Base-by-base conservation (phyloP, 495 filamentous ascomycete genomes). In the Geopyxis carbonaria region DNA sequence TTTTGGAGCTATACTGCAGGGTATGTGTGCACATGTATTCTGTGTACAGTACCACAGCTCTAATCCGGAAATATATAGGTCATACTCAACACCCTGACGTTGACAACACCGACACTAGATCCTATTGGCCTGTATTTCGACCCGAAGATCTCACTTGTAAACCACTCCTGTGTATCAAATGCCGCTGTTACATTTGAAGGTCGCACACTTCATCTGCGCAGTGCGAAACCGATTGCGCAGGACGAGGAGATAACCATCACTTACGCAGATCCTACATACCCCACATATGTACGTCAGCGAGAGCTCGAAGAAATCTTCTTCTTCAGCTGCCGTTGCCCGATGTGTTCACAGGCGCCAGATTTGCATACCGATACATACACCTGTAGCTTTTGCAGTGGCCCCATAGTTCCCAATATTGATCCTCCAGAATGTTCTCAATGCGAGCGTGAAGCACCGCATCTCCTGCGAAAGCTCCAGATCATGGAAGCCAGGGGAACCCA, bases 91-190 rank as follows among this genome's bases (percentile, higher is more conserved):
- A 61, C 67, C 5, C 63, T 76, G 42, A 73, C 73, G n/a, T 53
- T 80, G 6, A 66, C 69, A 9, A 72, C 66, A 4, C 57, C 64
- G 10, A 58, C 64, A 2, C 67, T 72, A 25, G 72, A 76, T 37
- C 63, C 69, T 2, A 59, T 79, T 29, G 79, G 79, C 9, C 59
- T 74, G 8, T 70, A 65, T 30, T 47, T 82, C 25, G 73, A 79
- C 38, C 63, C 72, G 1, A 56, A 67, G 4, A 65, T 68, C 0
- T 61, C 69, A 27, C 48, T 65, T 8, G 64, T 76, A 47, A 83
- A 83, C 53, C 80, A 85, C 58, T 76, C 70, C 36, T 83, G 80
- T 57, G 61, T 66, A 24, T 74, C 74, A 21, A 85, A 80, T 43
- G 64, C 71, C n/a, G 61, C 68, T 10, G 62, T 78, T 22, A 64